Base-by-base conservation (phyloP, 345 rosid species). In the Eucalyptus guilfoylei region DNA sequence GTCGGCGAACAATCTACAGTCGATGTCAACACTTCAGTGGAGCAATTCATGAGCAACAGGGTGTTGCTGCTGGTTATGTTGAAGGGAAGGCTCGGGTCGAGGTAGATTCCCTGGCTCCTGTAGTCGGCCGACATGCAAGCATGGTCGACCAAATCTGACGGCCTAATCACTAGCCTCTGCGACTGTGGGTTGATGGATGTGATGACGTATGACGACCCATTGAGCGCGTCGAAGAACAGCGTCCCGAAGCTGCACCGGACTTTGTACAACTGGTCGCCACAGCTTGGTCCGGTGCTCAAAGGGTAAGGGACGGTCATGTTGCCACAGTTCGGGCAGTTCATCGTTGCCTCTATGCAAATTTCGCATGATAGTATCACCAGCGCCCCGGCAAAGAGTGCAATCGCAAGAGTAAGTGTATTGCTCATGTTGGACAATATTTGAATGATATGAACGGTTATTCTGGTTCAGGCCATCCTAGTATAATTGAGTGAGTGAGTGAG, bases 1-100 rank as follows among this genome's bases (percentile, higher is more conserved):
- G 93, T 88, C 3, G 91, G 42, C 12, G 92, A 26, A 91, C 96
- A 95, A 88, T 95, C 91, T 28, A 90, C 26, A 9, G 89, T 91
- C 49, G 87, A 90, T 85, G 89, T 86, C 81, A 92, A 88, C 91
- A 94, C 67, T 86, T 91, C 87, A 49, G 86, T 90, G 52, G 93
- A 91, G 80, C 94, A 95, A 88, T 94, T 94, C 80, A 95, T 92
- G 2, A 93, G 86, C 90, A 95, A 14, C 87, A 95, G 76, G 42
- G 96, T 94, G 92, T 95, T 95, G 87, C 94, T 90, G 23, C 28
- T 88, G 26, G 94, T 93, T 90, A 94, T 86, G 87, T 90, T 94
- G 87, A 95, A 95, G 64, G 96, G 96, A 55, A 91, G 93, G 49
- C 34, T 93, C 0, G 89, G 90, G 34, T 92, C 89, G 24, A 95